A percentile compares a stretch with the other conserved stretches of the same genome.
These are phyloP conservation scores for Biancaea sappan DNA, from an alignment of 306 rosid species.

Conservation along the genomic window DNA sequence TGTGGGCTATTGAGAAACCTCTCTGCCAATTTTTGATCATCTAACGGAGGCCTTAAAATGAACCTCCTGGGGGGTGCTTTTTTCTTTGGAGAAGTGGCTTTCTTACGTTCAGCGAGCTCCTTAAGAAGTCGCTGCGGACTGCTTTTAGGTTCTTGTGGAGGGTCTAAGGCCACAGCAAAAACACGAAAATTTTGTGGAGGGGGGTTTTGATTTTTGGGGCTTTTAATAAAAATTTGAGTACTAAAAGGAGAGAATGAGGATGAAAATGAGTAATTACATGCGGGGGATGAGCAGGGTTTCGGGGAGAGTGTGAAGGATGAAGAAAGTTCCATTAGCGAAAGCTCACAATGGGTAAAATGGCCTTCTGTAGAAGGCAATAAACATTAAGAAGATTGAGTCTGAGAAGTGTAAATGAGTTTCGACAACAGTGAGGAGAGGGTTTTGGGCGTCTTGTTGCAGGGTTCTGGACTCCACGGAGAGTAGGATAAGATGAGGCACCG, in stretches of 20 bases:
- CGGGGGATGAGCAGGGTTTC: constrained; percentile 42
- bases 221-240: constrained; percentile 38
- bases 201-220: constrained; percentile 33
- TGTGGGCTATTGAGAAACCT: constrained; percentile 93
- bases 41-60: constrained; percentile 84
- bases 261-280: constrained; percentile 52
- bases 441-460: not conserved
- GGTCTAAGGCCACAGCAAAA: constrained; percentile 67
- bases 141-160: constrained; percentile 66
- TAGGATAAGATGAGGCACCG: not conserved
- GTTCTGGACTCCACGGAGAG: not conserved
- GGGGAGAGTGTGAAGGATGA: constrained; percentile 56
- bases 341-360: not conserved
- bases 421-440: not conserved
- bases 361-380: not conserved
- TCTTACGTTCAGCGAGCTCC: constrained; percentile 87
- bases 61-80: constrained; percentile 68
- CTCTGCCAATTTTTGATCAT: constrained; percentile 73
- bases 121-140: constrained; percentile 88
- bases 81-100: constrained; percentile 68
- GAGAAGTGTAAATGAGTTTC: not conserved
- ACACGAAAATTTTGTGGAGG: constrained; percentile 35
- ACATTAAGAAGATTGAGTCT: not conserved
- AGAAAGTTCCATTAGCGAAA: constrained; percentile 64
- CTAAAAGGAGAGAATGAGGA: constrained; percentile 63